Base-by-base conservation (phyloP, 1,284 basidiomycete species). In the Pyrrhoderma lamaoense region DNA sequence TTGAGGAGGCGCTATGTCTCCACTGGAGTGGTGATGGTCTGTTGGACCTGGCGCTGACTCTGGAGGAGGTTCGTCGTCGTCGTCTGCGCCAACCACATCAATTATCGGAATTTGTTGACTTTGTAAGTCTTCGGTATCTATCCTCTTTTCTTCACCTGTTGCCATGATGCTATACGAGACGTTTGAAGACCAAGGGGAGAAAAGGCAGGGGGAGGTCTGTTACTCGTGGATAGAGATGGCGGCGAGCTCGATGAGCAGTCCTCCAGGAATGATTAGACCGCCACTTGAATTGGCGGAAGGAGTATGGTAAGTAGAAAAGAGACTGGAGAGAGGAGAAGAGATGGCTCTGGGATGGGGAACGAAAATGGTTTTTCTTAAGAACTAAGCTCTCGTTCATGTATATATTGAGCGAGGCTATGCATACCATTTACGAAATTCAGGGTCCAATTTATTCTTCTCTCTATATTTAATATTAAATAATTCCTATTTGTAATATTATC, bases 31-130 rank as follows among this genome's bases (percentile, higher is more conserved):
- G 3, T 18, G 22, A 9, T 16, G 13, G 43, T 22, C 7, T 9
- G 21, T n/a, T 16, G 21, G 40, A 27, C n/a, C 19, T 5, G 31
- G n/a, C 8, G 50, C 31, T 2, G 16, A 19, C 13, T 21, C 19
- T 8, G 35, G 43, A 9, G 27, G 27, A 22, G 11, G 9, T 16
- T 7, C 37, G 3, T 45, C 35, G 7, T 53, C 52, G 42, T 53
- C 52, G 19, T 53, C 52, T 13, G 35, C 52, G 31, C 36, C 47
- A 27, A 49, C 42, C 13, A 53, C 52, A 38, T 53, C 52, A 19
- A 53, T 53, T 8, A 42, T 53, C 22, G 52, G 52, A n/a, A 53
- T 53, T 25, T 25, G 34, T 39, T 40, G 16, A 34, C 2, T 8
- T 19, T 31, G 21, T 11, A 37, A 8, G 42, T 34, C 42, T 13